These are phyloP conservation scores for Hibiscus mutabilis DNA, from an alignment of 345 rosid genomes.

Conservation along the genomic window DNA sequence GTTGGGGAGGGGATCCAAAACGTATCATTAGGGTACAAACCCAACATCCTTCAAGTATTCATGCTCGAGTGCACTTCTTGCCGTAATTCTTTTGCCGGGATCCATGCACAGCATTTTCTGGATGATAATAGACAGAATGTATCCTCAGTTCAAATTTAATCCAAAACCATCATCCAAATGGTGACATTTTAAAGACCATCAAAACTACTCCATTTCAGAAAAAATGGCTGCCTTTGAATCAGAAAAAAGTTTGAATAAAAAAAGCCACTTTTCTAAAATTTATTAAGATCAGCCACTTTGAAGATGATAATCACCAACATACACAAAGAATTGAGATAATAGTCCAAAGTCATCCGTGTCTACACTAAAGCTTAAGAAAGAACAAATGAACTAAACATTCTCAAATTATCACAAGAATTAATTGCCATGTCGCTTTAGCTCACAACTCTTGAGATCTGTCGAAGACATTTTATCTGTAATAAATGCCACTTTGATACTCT, in stretches of 20 bases:
- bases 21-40: constrained; percentile 38
- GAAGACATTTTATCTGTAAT: not conserved
- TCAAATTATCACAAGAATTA: not conserved
- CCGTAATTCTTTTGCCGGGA: constrained; percentile 83
- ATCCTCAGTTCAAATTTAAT: constrained; percentile 14
- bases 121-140: not conserved
- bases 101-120: constrained; percentile 97
- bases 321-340: not conserved
- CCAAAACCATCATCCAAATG: not conserved
- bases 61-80: constrained; percentile 85
- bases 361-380: not conserved
- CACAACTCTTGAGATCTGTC: not conserved
- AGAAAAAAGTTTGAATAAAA: not conserved
- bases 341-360: not conserved
- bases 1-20: not conserved
- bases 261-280: not conserved
- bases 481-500: not conserved
- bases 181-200: not conserved
- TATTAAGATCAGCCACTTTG: not conserved
- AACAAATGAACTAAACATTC: not conserved
- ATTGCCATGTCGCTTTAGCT: not conserved
- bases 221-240: not conserved
- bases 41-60: constrained; percentile 88
- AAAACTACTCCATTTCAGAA: not conserved
- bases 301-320: not conserved